Base-by-base conservation (phyloP, 2,329 filamentous ascomycete species). In the Davidsoniella neocaledoniae region DNA sequence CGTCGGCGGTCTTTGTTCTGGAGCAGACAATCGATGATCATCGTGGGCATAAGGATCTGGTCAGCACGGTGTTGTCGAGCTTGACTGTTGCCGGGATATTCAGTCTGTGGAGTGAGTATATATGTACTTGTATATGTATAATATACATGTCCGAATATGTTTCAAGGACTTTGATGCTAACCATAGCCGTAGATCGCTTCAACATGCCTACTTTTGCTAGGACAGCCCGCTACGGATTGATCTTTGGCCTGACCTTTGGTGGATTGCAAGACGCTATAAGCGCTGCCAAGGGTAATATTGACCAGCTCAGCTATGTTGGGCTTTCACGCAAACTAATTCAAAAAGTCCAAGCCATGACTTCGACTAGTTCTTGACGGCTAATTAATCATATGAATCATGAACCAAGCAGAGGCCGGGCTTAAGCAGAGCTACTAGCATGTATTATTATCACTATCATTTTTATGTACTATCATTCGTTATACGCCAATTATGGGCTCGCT, bases 11-110 rank as follows among this genome's bases (percentile, higher is more conserved):
- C 59, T 81, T 94, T 59, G 70, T 79, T 5, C 76, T 91, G 45
- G 91, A 96, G 67, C 84, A 90, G 63, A 80, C 84, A 50, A 80
- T 94, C 46, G 88, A 95, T 65, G 71, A 79, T 5, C 80, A 79
- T 56, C 71, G 79, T 46, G 74, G 75, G 41, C 70, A 71, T 50
- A 77, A 79, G 62, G 90, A 96, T 64, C 79, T 87, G 59, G 61
- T 86, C 58, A 90, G 83, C 55, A 94, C 85, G 1, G 77, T 86
- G 5, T 72, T 88, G 52, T 87, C 91, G 23, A 88, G 85, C 43
- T 68, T 94, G 62, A 83, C 83, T 0, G 81, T 91, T 36, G 86
- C 88, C 0, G 90, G 90, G 2, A 72, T 79, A 7, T 95, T 94
- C 70, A 94, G 87, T 61, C 68, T 87, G 52, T 83, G 84, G 76